These are phyloP conservation scores for Sclerotinia trifoliorum DNA, from an alignment of 2,329 filamentous ascomycete genomes.

Conservation along the genomic window DNA sequence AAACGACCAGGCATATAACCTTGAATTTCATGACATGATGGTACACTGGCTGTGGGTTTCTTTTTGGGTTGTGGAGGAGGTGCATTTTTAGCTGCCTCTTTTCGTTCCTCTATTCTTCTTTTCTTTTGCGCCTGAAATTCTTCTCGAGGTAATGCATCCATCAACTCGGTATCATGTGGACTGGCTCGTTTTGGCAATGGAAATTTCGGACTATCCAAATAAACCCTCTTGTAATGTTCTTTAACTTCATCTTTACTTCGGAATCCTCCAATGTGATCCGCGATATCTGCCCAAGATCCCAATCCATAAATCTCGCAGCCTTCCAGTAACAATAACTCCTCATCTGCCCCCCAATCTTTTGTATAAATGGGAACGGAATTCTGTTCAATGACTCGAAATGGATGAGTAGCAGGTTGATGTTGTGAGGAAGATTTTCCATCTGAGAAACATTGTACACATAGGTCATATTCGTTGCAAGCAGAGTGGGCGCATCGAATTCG, in stretches of 20 bases:
- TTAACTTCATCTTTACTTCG: conserved; percentile 92
- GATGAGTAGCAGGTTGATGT: conserved; percentile 82
- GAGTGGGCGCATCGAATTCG: conserved; percentile 82
- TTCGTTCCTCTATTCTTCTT: conserved; percentile 84
- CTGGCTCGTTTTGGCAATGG: conserved; percentile 85
- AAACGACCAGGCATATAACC: conserved; percentile 97
- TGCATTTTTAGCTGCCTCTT: conserved; percentile 81
- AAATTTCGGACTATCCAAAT: conserved; percentile 78
- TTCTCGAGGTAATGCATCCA: conserved; percentile 79
- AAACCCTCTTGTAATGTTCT: conserved; percentile 88
- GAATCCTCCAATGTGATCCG: conserved; percentile 95
- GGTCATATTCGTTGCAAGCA: conserved; percentile 88
- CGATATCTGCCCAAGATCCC: conserved; percentile 96
- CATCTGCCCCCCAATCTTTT: conserved; percentile 93
- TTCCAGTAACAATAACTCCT: conserved; percentile 89
- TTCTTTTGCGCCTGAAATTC: conserved; percentile 94
- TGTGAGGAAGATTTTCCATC: conserved; percentile 76
- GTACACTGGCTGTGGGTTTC: conserved; percentile 93
- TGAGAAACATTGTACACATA: conserved; percentile 93
- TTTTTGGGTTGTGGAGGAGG: conserved; percentile 84
- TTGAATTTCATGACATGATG: conserved; percentile 95
- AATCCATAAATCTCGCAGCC: conserved; percentile 94
- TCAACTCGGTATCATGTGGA: conserved; percentile 74
- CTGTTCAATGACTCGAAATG: conserved; percentile 93
- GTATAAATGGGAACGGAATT: conserved; percentile 98